Conservation (phyloP, 73 alveolate species). For the Tetrahymena borealis region DNA sequence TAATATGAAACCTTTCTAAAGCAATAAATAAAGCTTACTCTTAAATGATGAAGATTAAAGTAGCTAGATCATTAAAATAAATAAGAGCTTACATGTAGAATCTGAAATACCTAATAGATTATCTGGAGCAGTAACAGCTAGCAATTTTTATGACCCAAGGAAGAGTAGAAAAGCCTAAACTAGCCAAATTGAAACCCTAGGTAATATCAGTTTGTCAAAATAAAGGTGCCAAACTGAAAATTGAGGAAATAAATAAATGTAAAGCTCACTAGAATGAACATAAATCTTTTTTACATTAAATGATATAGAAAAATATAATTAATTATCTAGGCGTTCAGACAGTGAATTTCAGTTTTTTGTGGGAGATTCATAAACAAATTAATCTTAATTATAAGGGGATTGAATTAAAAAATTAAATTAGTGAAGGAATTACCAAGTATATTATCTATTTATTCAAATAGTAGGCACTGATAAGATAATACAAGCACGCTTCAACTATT, state of each 20-base stretch:
- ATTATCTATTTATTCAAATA: no score
- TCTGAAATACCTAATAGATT: no score
- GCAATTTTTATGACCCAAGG: background rate
- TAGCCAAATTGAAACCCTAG: background rate
- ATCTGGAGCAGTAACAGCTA: background rate
- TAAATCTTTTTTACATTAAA: no score
- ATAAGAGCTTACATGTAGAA: background rate
- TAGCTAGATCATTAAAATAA: background rate
- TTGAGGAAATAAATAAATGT: background rate
- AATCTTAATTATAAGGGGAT: no score
- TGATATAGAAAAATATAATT: no score
- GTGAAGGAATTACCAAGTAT: no score
- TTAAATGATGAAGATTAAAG: background rate
- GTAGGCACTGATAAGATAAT: no score
- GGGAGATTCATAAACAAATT: no score
- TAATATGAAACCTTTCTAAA: background rate
- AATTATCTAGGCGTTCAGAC: no score
- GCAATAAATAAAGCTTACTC: background rate
- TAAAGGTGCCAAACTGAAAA: background rate
- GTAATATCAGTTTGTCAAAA: background rate
- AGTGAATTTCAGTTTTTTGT: no score
- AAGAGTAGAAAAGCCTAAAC: background rate
- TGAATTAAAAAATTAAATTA: no score
- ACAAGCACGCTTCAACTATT: no score
- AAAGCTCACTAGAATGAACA: background rate